Base-by-base conservation (phyloP, 2,329 filamentous ascomycete genomes). In the Leptographium radiaticola region DNA sequence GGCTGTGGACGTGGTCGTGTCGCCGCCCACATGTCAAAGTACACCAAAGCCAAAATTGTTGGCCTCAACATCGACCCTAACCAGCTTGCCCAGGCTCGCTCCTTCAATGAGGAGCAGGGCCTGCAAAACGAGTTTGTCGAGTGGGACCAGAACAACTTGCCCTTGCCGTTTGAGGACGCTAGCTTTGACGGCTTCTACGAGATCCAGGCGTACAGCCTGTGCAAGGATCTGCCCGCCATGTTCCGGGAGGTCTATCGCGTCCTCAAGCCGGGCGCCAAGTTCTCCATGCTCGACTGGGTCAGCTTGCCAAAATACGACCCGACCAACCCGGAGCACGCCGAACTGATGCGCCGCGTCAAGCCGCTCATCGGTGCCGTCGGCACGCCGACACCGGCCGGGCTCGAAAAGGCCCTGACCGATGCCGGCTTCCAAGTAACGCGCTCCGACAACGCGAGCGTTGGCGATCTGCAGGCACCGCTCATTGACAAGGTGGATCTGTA, bases 191-290 rank as follows among this genome's bases (percentile, higher is more conserved):
- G 69, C 34, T 76, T 77, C 56, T 78, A 72, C 69, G 76, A 71
- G 73, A 83, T 71, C 71, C 82, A 70, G 70, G 81, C 67, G 53
- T 74, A 70, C 62, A 80, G 70, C 67, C 73, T 70, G 34, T 76
- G 72, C 67, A 74, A 74, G 56, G 73, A 77, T 52, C 66, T 73
- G 2, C 60, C 66, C 3, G 64, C 66, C 9, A 66, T 76, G 12
- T 76, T 76, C 64, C 63, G 63, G 49, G 75, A 78, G 61, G 64
- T 77, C 52, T 71, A 67, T 61, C 69, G 75, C 18, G 65, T 77
- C 5, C 58, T 77, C 52, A 74, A 74, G 61, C 75, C 75, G 0
- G 75, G 74, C 15, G 70, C 74, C 12, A 71, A 68, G 59, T 69
- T 78, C 56, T 72, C 74, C 3, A 63, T 75, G 34, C 65, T 77